These are phyloP conservation scores for Quambalaria eucalypti DNA, from an alignment of 1,284 basidiomycete species.

Conservation along the genomic window DNA sequence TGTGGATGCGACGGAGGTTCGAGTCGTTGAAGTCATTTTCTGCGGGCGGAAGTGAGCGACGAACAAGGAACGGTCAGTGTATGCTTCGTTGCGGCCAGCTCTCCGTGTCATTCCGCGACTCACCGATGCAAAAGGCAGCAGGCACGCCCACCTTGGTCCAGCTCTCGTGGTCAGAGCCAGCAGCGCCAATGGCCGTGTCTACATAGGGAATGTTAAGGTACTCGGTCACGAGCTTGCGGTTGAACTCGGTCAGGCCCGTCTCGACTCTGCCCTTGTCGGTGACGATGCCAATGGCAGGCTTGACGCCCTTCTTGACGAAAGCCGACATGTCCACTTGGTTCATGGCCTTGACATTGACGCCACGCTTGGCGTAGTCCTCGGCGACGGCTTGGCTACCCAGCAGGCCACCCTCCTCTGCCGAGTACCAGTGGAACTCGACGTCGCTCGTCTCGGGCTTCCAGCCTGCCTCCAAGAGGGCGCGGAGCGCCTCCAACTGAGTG, in stretches of 20 bases:
- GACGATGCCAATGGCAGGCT: conserved; percentile 80
- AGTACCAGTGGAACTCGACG: conserved; percentile 93
- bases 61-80: no score
- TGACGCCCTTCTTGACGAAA: conserved; percentile 82
- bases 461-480: conserved; percentile 66
- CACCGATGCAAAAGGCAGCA: conserved; percentile 45
- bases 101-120: no score
- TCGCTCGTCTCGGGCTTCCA: conserved; percentile 61
- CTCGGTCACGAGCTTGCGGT: conserved; percentile 60
- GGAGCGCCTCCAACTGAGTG: conserved; percentile 81
- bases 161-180: conserved; percentile 65
- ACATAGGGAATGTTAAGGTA: conserved; percentile 54
- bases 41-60: no score
- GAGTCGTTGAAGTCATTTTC: conserved; percentile 34
- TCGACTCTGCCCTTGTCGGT: conserved; percentile 81
- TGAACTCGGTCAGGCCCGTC: conserved; percentile 61
- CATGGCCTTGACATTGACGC: conserved; percentile 68
- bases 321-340: conserved; percentile 56
- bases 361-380: conserved; percentile 60
- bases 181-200: conserved; percentile 72
- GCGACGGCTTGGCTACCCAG: conserved; percentile 89
- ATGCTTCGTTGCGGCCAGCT: no score
- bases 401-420: conserved; percentile 84
- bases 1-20: conserved; percentile 34
- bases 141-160: conserved; percentile 48